Percentiles rank a stretch among this genome's conserved stretches.
Evolutionary conservation across 768 basidiomycete species (phyloP).

Genomic region (Hemileccinum rubropunctum): DNA sequence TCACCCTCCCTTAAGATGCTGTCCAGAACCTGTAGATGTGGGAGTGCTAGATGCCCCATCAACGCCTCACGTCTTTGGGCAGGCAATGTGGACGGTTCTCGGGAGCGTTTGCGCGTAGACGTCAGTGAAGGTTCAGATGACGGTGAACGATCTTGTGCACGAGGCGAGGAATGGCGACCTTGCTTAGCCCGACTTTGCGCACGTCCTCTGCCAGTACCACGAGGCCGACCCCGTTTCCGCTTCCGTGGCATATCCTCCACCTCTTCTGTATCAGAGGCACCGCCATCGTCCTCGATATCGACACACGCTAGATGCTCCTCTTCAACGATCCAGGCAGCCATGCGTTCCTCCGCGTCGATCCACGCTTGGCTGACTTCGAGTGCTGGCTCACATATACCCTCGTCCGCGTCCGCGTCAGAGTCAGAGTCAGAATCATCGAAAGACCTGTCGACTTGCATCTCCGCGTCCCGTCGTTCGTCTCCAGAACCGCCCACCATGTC

Average conservation of each 20-base stretch:
- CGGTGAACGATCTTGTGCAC: neutral
- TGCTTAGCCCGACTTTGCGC: neutral
- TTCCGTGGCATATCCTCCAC: neutral
- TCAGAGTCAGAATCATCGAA: conserved; percentile 23
- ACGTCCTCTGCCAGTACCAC: neutral
- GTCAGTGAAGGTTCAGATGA: neutral
- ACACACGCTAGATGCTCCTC: conserved; percentile 10
- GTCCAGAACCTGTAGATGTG: conserved; percentile 36
- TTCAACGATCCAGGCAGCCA: conserved; percentile 25
- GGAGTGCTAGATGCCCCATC: conserved; percentile 27
- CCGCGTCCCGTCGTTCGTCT: neutral
- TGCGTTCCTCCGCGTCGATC: conserved; percentile 32
- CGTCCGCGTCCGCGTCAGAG: conserved; percentile 1
- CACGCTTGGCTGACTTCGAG: conserved; percentile 37
- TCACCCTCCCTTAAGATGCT: conserved; percentile 32
- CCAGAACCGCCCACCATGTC: neutral
- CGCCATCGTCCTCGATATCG: neutral
- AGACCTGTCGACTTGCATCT: neutral
- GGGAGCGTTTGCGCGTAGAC: neutral
- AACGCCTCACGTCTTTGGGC: conserved; percentile 22
- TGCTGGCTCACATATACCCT: conserved; percentile 24
- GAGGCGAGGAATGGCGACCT: neutral
- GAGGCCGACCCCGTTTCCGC: conserved; percentile 13
- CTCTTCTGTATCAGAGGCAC: neutral
- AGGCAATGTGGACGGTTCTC: neutral